phyloP scores from a whole-genome alignment of 106 monocot genomes.

The Xerophyta viscosa region DNA sequence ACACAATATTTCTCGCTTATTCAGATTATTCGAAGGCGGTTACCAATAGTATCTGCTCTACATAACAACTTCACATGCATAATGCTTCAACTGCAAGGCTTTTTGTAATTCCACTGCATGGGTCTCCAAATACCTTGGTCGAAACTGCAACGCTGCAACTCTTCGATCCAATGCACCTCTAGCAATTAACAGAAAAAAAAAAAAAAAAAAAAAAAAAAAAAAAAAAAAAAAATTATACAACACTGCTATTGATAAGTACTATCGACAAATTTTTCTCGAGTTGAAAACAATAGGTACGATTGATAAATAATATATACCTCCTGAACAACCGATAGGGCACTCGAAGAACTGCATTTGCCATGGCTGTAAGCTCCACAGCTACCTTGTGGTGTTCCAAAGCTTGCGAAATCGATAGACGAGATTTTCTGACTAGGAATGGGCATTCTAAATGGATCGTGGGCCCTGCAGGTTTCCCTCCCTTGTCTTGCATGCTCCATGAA shows the following conservation, averaged over 20 bases:
- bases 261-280: no score
- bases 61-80: constrained; percentile 34
- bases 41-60: no score
- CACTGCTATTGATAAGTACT: no score
- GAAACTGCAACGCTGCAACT: constrained; percentile 58
- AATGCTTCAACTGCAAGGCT: constrained; percentile 91
- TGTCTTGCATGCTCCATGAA: constrained; percentile 13
- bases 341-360: constrained; percentile 56
- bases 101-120: constrained; percentile 62
- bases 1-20: no score
- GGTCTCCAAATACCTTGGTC: no score
- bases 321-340: constrained; percentile 42
- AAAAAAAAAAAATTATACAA: no score
- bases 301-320: no score
- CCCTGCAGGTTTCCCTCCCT: constrained; percentile 3
- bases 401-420: constrained; percentile 82
- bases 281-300: no score
- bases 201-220: no score
- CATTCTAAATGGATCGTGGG: constrained; percentile 58
- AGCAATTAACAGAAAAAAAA: not conserved
- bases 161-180: constrained; percentile 67
- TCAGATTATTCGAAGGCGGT: no score
- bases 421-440: constrained; percentile 49
- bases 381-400: constrained; percentile 81
- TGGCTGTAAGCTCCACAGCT: constrained; percentile 65